phyloP scores from a whole-genome alignment of 306 rosid species.

The Morella rubra region DNA sequence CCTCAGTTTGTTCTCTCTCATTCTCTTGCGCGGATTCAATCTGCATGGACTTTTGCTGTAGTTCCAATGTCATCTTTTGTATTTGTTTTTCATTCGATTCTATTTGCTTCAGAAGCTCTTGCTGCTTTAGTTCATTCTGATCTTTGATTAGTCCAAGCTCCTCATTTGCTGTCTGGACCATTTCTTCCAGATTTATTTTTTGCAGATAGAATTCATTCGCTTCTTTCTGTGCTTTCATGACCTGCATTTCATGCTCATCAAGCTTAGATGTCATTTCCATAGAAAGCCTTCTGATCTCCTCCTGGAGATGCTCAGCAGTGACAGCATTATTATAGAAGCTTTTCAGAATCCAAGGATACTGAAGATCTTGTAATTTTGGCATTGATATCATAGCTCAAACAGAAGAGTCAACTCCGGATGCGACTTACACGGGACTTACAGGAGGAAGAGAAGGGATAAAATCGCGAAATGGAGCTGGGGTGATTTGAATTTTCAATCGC shows the following conservation, averaged over 20 bases:
- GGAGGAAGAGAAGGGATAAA: too few species aligned
- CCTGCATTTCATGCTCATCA: constrained; percentile 66
- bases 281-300: constrained; percentile 65
- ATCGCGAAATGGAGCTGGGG: too few species aligned
- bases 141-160: constrained; percentile 57
- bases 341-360: too few species aligned
- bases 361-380: too few species aligned
- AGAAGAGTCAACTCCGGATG: too few species aligned
- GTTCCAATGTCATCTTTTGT: constrained; percentile 56
- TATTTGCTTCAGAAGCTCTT: constrained; percentile 60
- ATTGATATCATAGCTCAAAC: too few species aligned
- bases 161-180: constrained; percentile 71
- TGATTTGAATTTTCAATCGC: too few species aligned
- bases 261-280: constrained; percentile 72
- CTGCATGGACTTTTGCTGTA: constrained; percentile 55
- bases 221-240: constrained; percentile 52
- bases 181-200: constrained; percentile 65
- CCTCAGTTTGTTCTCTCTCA: constrained; percentile 52
- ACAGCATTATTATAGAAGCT: constrained; percentile 62
- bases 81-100: constrained; percentile 52
- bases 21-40: constrained; percentile 52
- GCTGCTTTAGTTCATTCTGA: constrained; percentile 55
- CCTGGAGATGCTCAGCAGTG: constrained; percentile 61
- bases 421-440: too few species aligned
- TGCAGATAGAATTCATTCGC: constrained; percentile 66